Evolutionary conservation across 352 stramenopile species (phyloP), one percentile per base, ranked within the genome.

Genomic region (Globisporangium spinosum): DNA sequence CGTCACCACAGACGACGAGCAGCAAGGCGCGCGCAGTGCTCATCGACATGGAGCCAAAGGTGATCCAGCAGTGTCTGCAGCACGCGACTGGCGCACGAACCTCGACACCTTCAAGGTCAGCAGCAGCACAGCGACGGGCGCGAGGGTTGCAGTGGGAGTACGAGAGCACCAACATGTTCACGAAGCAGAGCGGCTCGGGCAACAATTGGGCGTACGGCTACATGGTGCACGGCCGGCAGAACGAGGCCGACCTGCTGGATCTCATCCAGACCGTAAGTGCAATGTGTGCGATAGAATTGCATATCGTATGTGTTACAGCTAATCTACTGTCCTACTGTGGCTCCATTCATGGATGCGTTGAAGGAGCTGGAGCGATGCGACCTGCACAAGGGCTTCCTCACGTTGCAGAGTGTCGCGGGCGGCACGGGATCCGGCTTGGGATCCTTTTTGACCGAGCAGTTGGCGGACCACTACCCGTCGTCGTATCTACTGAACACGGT

Each of bases 371-470:
- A 95, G 70, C 80, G 72, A 15, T 90, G 77, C 67, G 89, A 96
- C 61, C 67, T 80, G 43, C 66, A 96, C 47, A 75, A 77, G 29
- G 87, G 86, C 15, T 79, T 97, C 63, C 70, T 91, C 20, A 82
- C 87, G 34, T 71, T 96, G 43, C 90, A 97, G 67, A 97, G 90
- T 69, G 79, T 85, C n/a, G 89, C 88, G 45, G 90, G 90, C 38
- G 89, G 89, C 60, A 97, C 90, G 10, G 90, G 90, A n/a, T 94
- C 88, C 8, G 90, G 89, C 20, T 38, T 97, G n/a, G 83, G 90
- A 6, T 94, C 87, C 29, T 91, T 88, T 61, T 62, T 96, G 2
- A 90, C 85, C n/a, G 83, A 97, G 73, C 67, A 70, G 43, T 58
- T 97, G 5, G 74, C 76, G 8, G 88, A 95, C 64, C 69, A 80